phyloP scores from a whole-genome alignment of 176 grass and related monocot species.

The Puccinellia tenuiflora region DNA sequence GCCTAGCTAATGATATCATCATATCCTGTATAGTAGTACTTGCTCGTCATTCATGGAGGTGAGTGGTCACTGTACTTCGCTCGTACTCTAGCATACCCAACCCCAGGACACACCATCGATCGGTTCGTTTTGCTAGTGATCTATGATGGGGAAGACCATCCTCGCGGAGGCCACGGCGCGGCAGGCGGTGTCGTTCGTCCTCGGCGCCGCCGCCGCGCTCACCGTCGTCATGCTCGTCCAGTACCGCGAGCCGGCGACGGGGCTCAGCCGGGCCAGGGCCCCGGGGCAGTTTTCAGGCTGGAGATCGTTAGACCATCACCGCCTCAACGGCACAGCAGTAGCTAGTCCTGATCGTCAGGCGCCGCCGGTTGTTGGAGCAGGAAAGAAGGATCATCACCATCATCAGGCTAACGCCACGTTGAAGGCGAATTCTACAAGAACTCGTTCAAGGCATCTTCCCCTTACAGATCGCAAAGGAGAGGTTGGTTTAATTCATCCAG shows the following conservation, averaged over 20 bases:
- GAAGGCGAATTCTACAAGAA: neutral
- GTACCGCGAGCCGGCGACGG: slow-evolving; percentile 3
- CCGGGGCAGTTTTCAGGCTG: neutral
- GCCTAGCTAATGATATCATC: neutral
- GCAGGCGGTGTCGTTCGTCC: slow-evolving; percentile 29
- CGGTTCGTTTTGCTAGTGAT: neutral
- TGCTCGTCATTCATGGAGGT: neutral
- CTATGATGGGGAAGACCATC: neutral
- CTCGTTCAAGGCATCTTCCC: neutral
- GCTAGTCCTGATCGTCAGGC: neutral
- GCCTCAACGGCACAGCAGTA: neutral
- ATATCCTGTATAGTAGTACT: too few species aligned
- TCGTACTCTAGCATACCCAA: neutral
- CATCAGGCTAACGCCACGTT: neutral
- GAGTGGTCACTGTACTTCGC: neutral
- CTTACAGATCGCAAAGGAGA: neutral
- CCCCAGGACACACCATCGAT: neutral
- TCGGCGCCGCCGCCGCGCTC: slow-evolving; percentile 32
- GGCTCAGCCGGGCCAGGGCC: neutral
- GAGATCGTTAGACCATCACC: neutral
- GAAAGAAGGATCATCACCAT: neutral
- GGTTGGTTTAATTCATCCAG: neutral
- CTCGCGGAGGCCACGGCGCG: neutral
- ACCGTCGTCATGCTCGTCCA: slow-evolving; percentile 34
- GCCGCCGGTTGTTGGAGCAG: neutral